Base-by-base conservation (phyloP, 441 rosid species). In the Francoa sonchifolia region DNA sequence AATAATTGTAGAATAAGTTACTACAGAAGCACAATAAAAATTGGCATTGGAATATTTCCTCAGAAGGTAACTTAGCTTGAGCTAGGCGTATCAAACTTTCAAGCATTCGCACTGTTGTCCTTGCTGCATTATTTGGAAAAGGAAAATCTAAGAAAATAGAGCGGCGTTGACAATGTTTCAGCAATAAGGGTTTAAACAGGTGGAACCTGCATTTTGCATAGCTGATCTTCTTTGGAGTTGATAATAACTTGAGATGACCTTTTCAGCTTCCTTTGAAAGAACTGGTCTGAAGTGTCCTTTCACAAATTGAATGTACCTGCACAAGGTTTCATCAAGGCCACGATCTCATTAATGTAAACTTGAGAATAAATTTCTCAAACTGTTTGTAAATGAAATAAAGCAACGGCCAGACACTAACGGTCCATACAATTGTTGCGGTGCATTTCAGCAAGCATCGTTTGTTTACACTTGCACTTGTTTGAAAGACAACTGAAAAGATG, bases 11-110 rank as follows among this genome's bases (percentile, higher is more conserved):
- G 20, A 34, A 18, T 34, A 42, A 35, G 25, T 44, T 42, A 29
- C 15, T 34, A 4, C 12, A 20, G 16, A 32, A 8, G 33, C n/a
- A 19, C 39, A 46, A 21, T 8, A 4, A 15, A 22, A 12, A 20
- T 29, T 18, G 19, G n/a, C 10, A 5, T 18, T n/a, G 9, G 20
- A 34, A 11, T 20, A 33, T 28, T 2, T 18, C 45, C 22, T 32
- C 52, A 44, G 42, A 11, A 3, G 3, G 10, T 13, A 50, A 38
- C 50, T 44, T 63, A 85, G 93, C 96, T 90, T 90, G 96, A 53
- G 96, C 95, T 15, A 90, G 67, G 62, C 95, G 87, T 43, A 86
- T 82, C 72, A 90, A 67, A 72, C 96, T 90, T 76, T 90, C 96
- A 52, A 90, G 60, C 98, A 90, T 90, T 47, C 93, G 83, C 61